Percentiles rank a stretch among this genome's conserved stretches.
Evolutionary conservation across 306 rosid species (phyloP).

Genomic region (Biancaea sappan): DNA sequence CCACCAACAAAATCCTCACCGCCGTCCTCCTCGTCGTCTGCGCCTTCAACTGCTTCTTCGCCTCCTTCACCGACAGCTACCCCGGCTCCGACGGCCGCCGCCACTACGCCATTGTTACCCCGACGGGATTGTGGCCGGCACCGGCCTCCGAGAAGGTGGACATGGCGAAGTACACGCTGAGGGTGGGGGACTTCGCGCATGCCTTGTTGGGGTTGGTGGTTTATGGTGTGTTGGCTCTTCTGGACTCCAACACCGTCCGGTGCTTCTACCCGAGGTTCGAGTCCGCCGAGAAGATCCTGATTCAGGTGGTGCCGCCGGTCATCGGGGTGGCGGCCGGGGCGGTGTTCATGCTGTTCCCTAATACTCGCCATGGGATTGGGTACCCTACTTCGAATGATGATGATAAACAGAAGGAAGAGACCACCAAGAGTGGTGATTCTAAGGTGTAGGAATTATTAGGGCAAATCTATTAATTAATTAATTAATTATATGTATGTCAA

Average conservation of each 20-base stretch:
- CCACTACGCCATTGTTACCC: slow-evolving; percentile 62
- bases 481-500: too few relatives aligned
- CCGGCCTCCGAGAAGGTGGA: slow-evolving; percentile 41
- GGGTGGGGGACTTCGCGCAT: slow-evolving; percentile 71
- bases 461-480: too few relatives aligned
- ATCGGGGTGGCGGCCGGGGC: slow-evolving; percentile 61
- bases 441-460: too few relatives aligned
- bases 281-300: slow-evolving; percentile 40
- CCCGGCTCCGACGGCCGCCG: slow-evolving; percentile 51
- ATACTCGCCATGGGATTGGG: slow-evolving; percentile 81
- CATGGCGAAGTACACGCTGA: slow-evolving; percentile 50
- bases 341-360: slow-evolving; percentile 61
- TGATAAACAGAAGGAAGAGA: too few relatives aligned
- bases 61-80: slow-evolving; percentile 87
- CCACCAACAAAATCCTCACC: slow-evolving; percentile 55
- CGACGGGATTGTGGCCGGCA: slow-evolving; percentile 69
- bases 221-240: slow-evolving; percentile 57
- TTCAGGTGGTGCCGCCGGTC: slow-evolving; percentile 62
- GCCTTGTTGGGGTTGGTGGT: slow-evolving; percentile 51
- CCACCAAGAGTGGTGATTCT: too few relatives aligned
- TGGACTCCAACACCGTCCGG: slow-evolving; percentile 55
- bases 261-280: slow-evolving; percentile 66
- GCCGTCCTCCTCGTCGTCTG: slow-evolving; percentile 43
- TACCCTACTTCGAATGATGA: too few relatives aligned
- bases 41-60: slow-evolving; percentile 62